These are phyloP conservation scores for Ephemerocybe angulata DNA, from an alignment of 768 basidiomycete species.

Conservation along the genomic window DNA sequence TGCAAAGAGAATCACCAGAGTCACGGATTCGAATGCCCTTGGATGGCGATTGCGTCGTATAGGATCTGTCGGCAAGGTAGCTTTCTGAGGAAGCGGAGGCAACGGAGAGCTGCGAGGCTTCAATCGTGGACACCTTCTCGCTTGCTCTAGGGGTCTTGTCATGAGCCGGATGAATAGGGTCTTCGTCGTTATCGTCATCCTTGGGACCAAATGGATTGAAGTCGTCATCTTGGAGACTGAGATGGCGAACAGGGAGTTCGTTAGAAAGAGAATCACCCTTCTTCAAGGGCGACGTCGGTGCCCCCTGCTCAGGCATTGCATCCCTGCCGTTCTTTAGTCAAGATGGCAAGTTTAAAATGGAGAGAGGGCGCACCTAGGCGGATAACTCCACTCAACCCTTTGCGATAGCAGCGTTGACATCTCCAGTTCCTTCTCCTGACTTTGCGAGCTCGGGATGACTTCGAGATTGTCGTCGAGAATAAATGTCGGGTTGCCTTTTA, in stretches of 20 bases:
- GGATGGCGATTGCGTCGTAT: too few species aligned
- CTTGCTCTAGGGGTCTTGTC: too few species aligned
- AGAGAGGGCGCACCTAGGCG: neutral
- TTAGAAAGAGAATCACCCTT: constrained; percentile 1
- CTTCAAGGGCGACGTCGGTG: neutral
- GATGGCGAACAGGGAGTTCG: constrained; percentile 1
- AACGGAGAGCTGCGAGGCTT: too few species aligned
- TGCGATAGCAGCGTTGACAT: too few species aligned
- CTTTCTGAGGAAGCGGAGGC: neutral
- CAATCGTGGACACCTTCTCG: too few species aligned
- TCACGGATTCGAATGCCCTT: too few species aligned
- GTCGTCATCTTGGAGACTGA: neutral
- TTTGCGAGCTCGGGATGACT: neutral
- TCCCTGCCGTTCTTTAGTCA: neutral
- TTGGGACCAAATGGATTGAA: neutral
- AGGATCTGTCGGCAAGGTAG: too few species aligned
- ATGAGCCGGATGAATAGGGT: neutral
- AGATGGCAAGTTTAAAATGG: neutral
- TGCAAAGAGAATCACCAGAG: too few species aligned
- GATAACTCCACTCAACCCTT: neutral
- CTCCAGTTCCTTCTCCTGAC: constrained; percentile 2
- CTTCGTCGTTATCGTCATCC: neutral
- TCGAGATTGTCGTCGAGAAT: neutral
- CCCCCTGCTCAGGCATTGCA: neutral
- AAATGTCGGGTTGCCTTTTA: neutral